Percentiles rank a stretch among this genome's conserved stretches.
phyloP scores from a whole-genome alignment of 148 eudicot genomes.

The Cornus kousa region DNA sequence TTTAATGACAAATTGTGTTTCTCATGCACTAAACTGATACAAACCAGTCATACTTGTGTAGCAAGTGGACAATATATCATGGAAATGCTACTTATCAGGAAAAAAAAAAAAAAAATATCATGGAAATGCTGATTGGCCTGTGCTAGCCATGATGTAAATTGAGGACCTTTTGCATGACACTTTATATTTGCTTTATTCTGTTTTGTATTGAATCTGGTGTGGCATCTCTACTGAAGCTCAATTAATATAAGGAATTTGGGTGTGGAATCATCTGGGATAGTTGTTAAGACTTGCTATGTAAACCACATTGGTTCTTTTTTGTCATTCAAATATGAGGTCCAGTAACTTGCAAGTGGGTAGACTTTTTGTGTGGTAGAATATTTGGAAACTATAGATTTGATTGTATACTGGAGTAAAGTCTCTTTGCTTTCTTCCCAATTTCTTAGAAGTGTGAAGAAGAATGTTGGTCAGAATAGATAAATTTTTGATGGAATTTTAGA shows the following conservation, averaged over 20 bases:
- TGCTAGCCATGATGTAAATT: background rate
- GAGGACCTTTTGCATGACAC: no score
- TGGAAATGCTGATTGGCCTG: background rate
- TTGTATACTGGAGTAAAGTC: background rate
- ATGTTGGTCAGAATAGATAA: background rate
- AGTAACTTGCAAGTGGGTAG: background rate
- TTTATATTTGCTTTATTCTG: background rate
- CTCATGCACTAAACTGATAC: background rate
- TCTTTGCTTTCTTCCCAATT: background rate
- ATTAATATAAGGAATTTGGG: background rate
- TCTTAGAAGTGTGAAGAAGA: background rate
- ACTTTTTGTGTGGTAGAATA: background rate
- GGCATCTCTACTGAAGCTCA: background rate
- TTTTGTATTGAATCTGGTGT: background rate
- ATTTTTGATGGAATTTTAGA: background rate
- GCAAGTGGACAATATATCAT: background rate
- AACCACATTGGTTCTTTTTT: background rate
- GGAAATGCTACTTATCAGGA: no score
- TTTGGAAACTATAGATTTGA: background rate
- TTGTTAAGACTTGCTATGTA: background rate
- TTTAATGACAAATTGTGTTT: background rate
- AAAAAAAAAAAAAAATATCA: no score
- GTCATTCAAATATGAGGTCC: background rate
- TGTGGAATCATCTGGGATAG: background rate
- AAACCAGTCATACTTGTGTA: background rate